Evolutionary conservation across 2,329 filamentous ascomycete species (phyloP).

Genomic region (Aspergillus fructus): DNA sequence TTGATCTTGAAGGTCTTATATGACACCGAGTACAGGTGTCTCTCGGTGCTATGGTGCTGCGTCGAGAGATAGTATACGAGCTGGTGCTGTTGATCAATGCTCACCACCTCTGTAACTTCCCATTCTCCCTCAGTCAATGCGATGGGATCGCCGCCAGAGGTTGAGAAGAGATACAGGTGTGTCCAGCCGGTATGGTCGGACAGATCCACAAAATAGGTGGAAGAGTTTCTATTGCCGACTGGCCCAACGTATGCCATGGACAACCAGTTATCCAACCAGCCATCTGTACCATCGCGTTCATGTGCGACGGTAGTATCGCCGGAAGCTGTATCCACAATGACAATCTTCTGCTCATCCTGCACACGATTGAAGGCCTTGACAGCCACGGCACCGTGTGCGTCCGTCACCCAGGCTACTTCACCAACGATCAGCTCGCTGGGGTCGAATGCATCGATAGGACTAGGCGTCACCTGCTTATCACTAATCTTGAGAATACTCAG

Average conservation of each 20-base stretch:
- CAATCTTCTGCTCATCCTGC: constrained; percentile 63
- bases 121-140: constrained; percentile 65
- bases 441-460: constrained; percentile 59
- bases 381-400: constrained; percentile 59
- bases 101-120: constrained; percentile 62
- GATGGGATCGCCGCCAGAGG: constrained; percentile 55
- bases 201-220: constrained; percentile 62
- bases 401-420: constrained; percentile 67
- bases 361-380: constrained; percentile 69
- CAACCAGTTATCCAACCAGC: constrained; percentile 59
- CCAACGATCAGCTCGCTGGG: constrained; percentile 64
- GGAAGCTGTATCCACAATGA: constrained; percentile 57
- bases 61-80: constrained; percentile 66
- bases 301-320: constrained; percentile 50
- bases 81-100: constrained; percentile 57
- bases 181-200: constrained; percentile 66
- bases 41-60: constrained; percentile 64
- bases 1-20: constrained; percentile 54
- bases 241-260: constrained; percentile 48
- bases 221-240: constrained; percentile 24
- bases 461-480: constrained; percentile 43
- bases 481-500: constrained; percentile 59
- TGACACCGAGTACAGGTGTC: constrained; percentile 66
- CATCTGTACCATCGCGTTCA: constrained; percentile 58
- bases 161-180: constrained; percentile 65